phyloP scores from a whole-genome alignment of 148 eudicot genomes.

The Chenopodium suecicum region DNA sequence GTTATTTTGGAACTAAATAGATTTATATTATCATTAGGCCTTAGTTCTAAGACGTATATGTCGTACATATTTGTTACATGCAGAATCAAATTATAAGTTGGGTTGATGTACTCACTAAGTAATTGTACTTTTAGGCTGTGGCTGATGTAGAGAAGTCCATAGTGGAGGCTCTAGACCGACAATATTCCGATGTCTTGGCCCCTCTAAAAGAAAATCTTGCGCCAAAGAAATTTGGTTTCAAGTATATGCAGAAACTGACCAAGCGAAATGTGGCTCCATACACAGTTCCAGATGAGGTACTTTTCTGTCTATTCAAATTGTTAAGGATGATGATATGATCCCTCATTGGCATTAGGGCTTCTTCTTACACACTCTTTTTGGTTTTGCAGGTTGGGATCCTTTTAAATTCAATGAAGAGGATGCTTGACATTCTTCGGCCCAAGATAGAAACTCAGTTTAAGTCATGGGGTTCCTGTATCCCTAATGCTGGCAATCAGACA shows the following conservation, averaged over 20 bases:
- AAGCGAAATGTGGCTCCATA: constrained; percentile 51
- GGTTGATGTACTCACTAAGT: background rate
- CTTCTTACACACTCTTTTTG: background rate
- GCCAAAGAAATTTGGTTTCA: constrained; percentile 73
- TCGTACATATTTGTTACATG: too few species aligned
- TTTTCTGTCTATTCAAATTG: background rate
- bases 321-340: background rate
- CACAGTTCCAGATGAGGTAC: constrained; percentile 75
- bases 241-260: constrained; percentile 72
- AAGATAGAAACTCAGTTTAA: constrained; percentile 66
- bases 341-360: background rate
- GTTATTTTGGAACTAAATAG: background rate
- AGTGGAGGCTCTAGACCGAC: constrained; percentile 79
- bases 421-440: constrained; percentile 71
- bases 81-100: too few species aligned
- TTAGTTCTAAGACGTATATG: too few species aligned
- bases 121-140: constrained; percentile 45
- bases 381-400: constrained; percentile 66
- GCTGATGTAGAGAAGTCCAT: constrained; percentile 78
- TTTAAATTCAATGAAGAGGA: constrained; percentile 79
- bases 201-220: constrained; percentile 68
- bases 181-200: constrained; percentile 70
- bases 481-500: constrained; percentile 52
- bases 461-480: constrained; percentile 85
- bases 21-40: background rate